These are phyloP conservation scores for Brassica carinata DNA, from an alignment of 345 rosid genomes.

Conservation along the genomic window DNA sequence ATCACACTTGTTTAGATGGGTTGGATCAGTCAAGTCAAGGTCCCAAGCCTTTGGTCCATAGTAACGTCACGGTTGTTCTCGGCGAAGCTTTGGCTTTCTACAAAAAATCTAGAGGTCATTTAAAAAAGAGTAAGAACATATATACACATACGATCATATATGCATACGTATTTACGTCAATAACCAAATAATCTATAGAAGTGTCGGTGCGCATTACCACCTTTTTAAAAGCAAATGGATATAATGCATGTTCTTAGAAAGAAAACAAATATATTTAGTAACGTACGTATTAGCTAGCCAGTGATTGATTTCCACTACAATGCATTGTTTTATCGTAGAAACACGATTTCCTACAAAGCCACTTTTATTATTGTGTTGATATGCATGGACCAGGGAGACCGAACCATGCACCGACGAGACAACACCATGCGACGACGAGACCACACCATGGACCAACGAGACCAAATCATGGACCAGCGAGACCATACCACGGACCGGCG, in stretches of 20 bases:
- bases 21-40: slow-evolving; percentile 40
- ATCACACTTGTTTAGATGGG: slow-evolving; percentile 64
- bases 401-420: slow-evolving; percentile 2
- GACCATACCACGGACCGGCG: slow-evolving; percentile 8
- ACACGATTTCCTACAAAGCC: not conserved
- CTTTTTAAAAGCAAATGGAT: not conserved
- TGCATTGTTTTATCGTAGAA: not conserved
- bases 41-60: slow-evolving; percentile 30
- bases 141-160: not conserved
- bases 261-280: not conserved
- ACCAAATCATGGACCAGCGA: slow-evolving; percentile 17
- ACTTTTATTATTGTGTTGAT: slow-evolving; percentile 8
- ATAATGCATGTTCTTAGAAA: not conserved
- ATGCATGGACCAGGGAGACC: slow-evolving; percentile 24
- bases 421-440: not conserved
- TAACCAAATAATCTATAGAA: not conserved
- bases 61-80: slow-evolving; percentile 47
- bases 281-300: not conserved
- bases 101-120: slow-evolving; percentile 7
- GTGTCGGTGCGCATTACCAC: not conserved
- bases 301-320: not conserved
- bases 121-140: slow-evolving; percentile 34
- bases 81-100: slow-evolving; percentile 50
- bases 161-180: not conserved
- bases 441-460: slow-evolving; percentile 1